Evolutionary conservation across 495 filamentous ascomycete species (phyloP).

Genomic region (Daldinia decipiens): DNA sequence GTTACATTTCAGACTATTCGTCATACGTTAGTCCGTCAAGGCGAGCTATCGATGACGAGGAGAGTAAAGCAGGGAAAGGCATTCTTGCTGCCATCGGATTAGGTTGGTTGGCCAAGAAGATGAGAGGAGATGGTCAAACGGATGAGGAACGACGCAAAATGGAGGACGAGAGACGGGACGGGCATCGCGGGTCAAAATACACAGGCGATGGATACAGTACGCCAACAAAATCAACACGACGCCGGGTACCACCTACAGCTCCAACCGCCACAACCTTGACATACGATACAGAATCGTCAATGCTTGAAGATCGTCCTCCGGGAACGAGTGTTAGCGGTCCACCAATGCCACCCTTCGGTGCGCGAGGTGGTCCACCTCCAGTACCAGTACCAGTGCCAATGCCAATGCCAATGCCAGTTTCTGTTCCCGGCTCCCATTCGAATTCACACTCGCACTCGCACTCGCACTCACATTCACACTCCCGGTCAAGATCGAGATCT

Average conservation of each 20-base stretch:
- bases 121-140: slow-evolving; percentile 71
- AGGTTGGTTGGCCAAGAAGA: slow-evolving; percentile 71
- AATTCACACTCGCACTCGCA: slow-evolving; percentile 39
- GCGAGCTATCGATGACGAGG: slow-evolving; percentile 50
- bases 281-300: slow-evolving; percentile 57
- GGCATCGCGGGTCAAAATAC: slow-evolving; percentile 54
- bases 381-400: slow-evolving; percentile 40
- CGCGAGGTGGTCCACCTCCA: slow-evolving; percentile 57
- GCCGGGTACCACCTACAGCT: slow-evolving; percentile 49
- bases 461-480: slow-evolving; percentile 33
- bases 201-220: slow-evolving; percentile 71
- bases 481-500: slow-evolving; percentile 48
- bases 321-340: slow-evolving; percentile 45
- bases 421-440: slow-evolving; percentile 21
- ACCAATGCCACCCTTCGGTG: slow-evolving; percentile 52
- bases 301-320: slow-evolving; percentile 51
- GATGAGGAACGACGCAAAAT: slow-evolving; percentile 70
- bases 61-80: slow-evolving; percentile 65
- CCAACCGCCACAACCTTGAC: slow-evolving; percentile 50
- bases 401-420: slow-evolving; percentile 45
- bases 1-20: slow-evolving; percentile 61
- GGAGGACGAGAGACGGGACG: slow-evolving; percentile 59
- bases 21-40: slow-evolving; percentile 61
- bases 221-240: slow-evolving; percentile 61
- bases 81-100: slow-evolving; percentile 73